Evolutionary conservation across 2,329 filamentous ascomycete genomes (phyloP).

Genomic region (Conoideocrella luteorostrata): DNA sequence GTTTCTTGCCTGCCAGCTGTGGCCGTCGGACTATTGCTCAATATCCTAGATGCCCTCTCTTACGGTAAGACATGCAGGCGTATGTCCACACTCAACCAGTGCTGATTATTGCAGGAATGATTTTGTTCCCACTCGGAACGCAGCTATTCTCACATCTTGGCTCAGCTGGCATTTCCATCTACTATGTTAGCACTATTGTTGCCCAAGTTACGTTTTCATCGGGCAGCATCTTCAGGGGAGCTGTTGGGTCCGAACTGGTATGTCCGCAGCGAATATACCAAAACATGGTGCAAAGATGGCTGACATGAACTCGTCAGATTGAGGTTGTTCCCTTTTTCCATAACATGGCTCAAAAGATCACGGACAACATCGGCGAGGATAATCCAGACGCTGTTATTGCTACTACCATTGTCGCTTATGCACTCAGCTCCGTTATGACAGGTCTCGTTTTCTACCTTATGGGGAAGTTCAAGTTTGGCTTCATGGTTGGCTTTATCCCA

Average conservation of each 20-base stretch:
- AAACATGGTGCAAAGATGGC: not conserved
- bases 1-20: slow-evolving; percentile 74
- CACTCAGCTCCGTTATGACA: slow-evolving; percentile 83
- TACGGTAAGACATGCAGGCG: slow-evolving; percentile 57
- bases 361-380: slow-evolving; percentile 68
- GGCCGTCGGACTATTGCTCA: slow-evolving; percentile 79
- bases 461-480: slow-evolving; percentile 80
- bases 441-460: slow-evolving; percentile 88
- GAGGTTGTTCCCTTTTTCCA: slow-evolving; percentile 99
- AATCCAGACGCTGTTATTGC: slow-evolving; percentile 82
- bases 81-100: slow-evolving; percentile 13
- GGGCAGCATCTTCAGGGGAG: slow-evolving; percentile 83
- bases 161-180: slow-evolving; percentile 93
- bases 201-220: slow-evolving; percentile 85
- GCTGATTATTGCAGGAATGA: slow-evolving; percentile 58
- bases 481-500: slow-evolving; percentile 93
- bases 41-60: slow-evolving; percentile 88
- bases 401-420: slow-evolving; percentile 88
- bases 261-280: too few species aligned
- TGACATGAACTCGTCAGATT: slow-evolving; percentile 49
- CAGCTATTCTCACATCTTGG: slow-evolving; percentile 80
- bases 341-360: slow-evolving; percentile 91
- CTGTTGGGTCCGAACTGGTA: slow-evolving; percentile 88
- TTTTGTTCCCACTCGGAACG: slow-evolving; percentile 85
- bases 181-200: slow-evolving; percentile 95